Base-by-base conservation (phyloP, 805 yeast genomes). In the Nakazawaea sp. region DNA sequence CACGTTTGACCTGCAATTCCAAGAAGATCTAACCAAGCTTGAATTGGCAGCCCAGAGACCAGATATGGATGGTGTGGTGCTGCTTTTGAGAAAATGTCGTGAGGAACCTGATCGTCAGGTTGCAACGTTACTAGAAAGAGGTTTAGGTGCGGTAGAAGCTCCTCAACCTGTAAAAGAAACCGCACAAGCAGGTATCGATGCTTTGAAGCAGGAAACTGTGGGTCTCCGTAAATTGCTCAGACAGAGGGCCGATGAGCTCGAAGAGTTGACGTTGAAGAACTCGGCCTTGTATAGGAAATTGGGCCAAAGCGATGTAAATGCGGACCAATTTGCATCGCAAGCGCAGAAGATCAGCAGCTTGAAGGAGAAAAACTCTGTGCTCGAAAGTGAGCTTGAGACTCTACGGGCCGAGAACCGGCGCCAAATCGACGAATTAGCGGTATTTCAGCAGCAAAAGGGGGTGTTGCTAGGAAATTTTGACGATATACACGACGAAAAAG, bases 181-280 rank as follows among this genome's bases (percentile, higher is more conserved):
- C n/a, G n/a, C n/a, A n/a, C n/a, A n/a, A n/a, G n/a, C n/a, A n/a
- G n/a, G n/a, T n/a, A n/a, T n/a, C 5, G 37, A 38, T 5, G 13
- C 23, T 10, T 27, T 27, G 8, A 36, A 20, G 12, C 19, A 32
- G 3, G 43, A 36, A 7, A 18, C 31, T 29, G 12, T 18, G 5
- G 13, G 24, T n/a, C 16, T 38, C 3, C 25, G 35, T 5, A 25
- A 31, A 13, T 4, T 30, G 12, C 25, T 34, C 3, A 15, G 36
- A 20, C 17, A 28, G 13, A 42, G 47, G 43, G 47, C 47, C 9
- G 27, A 29, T 5, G 17, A 44, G 11, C 50, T 72, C 12, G 66
- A 65, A 26, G 77, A 75, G 32, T 52, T 70, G 11, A 52, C 57
- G 10, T 51, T 74, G 38, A 73, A 70, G 43, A 57, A 74, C 8